Conservation (phyloP, 1,284 basidiomycete species). For the Takashimella tepidaria region DNA sequence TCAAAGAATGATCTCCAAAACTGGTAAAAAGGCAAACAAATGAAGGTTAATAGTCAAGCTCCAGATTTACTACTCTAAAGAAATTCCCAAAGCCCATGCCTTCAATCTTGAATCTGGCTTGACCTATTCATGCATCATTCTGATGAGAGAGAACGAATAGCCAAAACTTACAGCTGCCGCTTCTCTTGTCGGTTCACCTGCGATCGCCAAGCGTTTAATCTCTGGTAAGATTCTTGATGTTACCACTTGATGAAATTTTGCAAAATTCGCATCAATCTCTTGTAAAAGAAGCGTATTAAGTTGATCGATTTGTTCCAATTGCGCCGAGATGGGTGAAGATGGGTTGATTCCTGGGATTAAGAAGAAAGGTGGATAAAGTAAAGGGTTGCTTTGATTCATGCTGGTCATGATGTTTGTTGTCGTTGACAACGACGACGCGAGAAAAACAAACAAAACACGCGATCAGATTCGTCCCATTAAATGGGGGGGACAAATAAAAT, state of each 20-base stretch:
- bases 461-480: not conserved
- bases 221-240: constrained; percentile 75
- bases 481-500: not conserved
- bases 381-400: constrained; percentile 5
- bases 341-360: constrained; percentile 69
- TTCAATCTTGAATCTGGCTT: not conserved
- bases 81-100: too few relatives aligned
- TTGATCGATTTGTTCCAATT: constrained; percentile 89
- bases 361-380: constrained; percentile 42
- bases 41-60: not conserved
- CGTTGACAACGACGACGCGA: not conserved
- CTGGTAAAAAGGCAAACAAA: constrained; percentile 49
- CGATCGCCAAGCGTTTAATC: constrained; percentile 79
- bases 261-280: constrained; percentile 91
- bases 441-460: too few relatives aligned
- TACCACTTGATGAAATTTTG: constrained; percentile 80
- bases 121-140: too few relatives aligned
- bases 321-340: constrained; percentile 62
- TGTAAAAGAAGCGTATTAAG: constrained; percentile 73
- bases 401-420: not conserved
- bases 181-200: constrained; percentile 78
- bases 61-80: not conserved
- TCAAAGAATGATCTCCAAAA: constrained; percentile 98
- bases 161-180: constrained; percentile 65
- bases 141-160: too few relatives aligned